Evolutionary conservation across 768 basidiomycete genomes (phyloP), one percentile per base, ranked within the genome.

Genomic region (Hebeloma cylindrosporum): DNA sequence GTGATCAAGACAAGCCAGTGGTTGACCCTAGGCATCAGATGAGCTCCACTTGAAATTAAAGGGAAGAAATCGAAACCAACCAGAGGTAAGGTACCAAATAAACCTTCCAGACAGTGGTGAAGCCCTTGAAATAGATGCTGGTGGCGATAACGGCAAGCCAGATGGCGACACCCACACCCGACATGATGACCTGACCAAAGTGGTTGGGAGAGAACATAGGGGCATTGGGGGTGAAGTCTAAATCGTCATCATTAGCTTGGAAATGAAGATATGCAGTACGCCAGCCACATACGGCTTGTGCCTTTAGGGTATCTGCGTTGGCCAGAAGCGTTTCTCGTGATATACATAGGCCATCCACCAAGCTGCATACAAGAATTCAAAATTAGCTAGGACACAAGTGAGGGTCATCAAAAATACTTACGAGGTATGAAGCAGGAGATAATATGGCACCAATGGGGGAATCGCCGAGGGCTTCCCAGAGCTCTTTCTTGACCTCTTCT

Each of bases 1-100:
- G 93, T 96, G 72, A 97, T 96, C 57, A 93, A 60, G 45, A 97
- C 91, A 42, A 97, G 78, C 93, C 93, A 96, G 75, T 93, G 90
- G 74, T 91, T 91, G 42, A 86, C 82, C 83, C 80, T 84, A 41
- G 31, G 30, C 8, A 37, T 16, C 2, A 39, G 33, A 16, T 37
- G 2, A 22, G 10, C 14, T 11, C 17, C 32, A 50, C 3, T 26
- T 30, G 5, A 14, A 20, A 30, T n/a, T 32, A 13, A 23, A 47
- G 40, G 7, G 37, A 43, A 9, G 21, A 43, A 26, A 16, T 8
- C 34, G 9, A 7, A 22, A 58, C 65, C 14, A 40, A 75, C 87
- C 88, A 92, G 48, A 98, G 75, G 71, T 97, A 98, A 40, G 94
- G 93, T 13, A 89, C 75, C 43, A 89, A 63, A 65, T 97, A 99